Evolutionary conservation across 108 stramenopile genomes (phyloP), one percentile per base, ranked within the genome.

Genomic region (Fragilaria radians): DNA sequence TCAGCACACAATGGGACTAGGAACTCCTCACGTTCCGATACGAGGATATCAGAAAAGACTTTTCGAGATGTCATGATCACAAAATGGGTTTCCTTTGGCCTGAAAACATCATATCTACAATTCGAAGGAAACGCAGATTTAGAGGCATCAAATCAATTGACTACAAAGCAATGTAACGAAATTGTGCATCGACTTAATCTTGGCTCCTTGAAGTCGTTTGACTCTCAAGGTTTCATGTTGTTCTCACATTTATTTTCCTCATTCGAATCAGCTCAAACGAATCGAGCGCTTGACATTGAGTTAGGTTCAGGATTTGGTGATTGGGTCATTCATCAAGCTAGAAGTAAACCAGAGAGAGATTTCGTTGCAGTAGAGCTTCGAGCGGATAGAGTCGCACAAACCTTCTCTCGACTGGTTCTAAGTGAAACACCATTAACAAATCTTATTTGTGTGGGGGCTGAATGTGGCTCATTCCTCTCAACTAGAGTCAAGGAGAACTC

Each of bases 281-380:
- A 56, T 27, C 50, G 59, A 32, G 67, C 67, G 27, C 19, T 92
- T 18, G 75, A 92, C 54, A 66, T 92, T 48, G 91, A 92, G 50
- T 74, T 92, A 26, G 91, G 91, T 1, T 67, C 81, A 49, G 91
- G 91, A 32, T 80, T 73, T 51, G 91, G 91, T 45, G 91, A 92
- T 46, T 92, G 87, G 87, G 76, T 76, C 52, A 72, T 74, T 14
- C 57, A 67, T n/a, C 85, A 89, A 69, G 83, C 91, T 18, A 46
- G 59, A 23, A 26, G 61, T 21, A 75, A 79, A 54, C 83, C 83
- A n/a, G 52, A 57, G 7, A 69, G 76, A 4, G 72, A 87, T 61
- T 81, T 80, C 49, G 65, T 89, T 17, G 72, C 87, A 19, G 82
- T 87, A 1, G 91, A 92, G 57, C 72, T 92, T 7, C 75, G 91